Evolutionary conservation across 2,329 filamentous ascomycete species (phyloP).

Genomic region (Aureobasidium sp.): DNA sequence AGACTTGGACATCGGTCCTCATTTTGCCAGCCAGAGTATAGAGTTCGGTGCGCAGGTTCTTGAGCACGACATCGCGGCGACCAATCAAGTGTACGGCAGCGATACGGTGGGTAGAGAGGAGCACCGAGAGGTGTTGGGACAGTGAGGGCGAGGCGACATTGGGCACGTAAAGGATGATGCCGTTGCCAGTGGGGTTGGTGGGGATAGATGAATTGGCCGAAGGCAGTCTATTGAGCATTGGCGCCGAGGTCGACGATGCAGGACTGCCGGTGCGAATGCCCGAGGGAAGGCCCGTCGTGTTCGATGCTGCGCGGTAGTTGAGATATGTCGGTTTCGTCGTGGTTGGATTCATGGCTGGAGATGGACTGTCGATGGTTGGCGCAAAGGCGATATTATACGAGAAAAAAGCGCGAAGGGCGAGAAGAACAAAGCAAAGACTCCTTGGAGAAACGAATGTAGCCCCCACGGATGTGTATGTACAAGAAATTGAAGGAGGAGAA

Average conservation of each 20-base stretch:
- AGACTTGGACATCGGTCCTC: conserved; percentile 6
- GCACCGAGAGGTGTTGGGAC: not conserved
- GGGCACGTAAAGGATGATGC: conserved; percentile 10
- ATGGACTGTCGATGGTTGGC: not conserved
- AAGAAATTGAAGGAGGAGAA: not conserved
- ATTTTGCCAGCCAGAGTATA: conserved; percentile 12
- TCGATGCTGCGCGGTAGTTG: conserved; percentile 1
- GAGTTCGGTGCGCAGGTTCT: conserved; percentile 2
- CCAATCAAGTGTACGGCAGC: conserved; percentile 4
- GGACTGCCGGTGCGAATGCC: not conserved
- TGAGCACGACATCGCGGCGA: conserved; percentile 2
- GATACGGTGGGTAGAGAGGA: not conserved
- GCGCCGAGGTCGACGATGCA: not conserved
- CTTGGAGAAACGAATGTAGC: not conserved
- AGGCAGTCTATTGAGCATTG: not conserved
- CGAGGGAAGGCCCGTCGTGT: not conserved
- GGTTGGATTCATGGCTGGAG: conserved; percentile 1
- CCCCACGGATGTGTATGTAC: not conserved
- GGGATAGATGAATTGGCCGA: not conserved
- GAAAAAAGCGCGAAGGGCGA: not conserved
- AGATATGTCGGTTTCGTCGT: conserved; percentile 12
- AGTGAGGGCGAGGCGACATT: not conserved
- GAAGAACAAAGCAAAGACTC: not conserved
- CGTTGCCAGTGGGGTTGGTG: not conserved
- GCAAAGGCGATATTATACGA: not conserved